Conservation (phyloP, 164 flowering plant genomes). For the Liquidambar formosana region DNA sequence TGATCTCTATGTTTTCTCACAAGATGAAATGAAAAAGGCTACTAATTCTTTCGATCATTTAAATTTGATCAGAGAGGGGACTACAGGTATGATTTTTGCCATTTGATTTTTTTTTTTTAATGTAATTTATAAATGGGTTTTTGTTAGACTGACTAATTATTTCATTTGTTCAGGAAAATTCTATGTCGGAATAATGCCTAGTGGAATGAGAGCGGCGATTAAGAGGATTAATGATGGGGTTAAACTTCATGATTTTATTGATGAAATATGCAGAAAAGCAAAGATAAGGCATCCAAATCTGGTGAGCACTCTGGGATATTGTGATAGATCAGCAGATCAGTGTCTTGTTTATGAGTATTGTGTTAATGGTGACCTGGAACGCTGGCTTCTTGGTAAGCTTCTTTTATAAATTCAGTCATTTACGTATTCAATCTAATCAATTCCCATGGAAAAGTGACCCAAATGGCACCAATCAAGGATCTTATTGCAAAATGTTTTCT, state of each 20-base stretch:
- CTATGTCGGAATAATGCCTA: conserved; percentile 26
- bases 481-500: too few species aligned
- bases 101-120: not conserved
- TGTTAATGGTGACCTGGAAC: conserved; percentile 17
- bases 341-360: conserved; percentile 34
- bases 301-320: conserved; percentile 21
- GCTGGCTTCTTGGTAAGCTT: conserved; percentile 19
- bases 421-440: too few species aligned
- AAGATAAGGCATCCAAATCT: conserved; percentile 31
- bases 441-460: too few species aligned
- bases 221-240: conserved; percentile 15
- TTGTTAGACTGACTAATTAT: not conserved
- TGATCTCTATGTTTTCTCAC: conserved; percentile 23
- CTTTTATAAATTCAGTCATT: too few species aligned
- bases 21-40: conserved; percentile 21
- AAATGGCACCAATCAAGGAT: too few species aligned
- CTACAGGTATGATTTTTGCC: conserved; percentile 8
- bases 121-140: not conserved
- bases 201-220: conserved; percentile 28
- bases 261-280: conserved; percentile 14
- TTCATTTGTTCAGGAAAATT: conserved; percentile 17
- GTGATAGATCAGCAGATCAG: conserved; percentile 18
- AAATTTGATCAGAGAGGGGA: conserved; percentile 27
- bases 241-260: conserved; percentile 12
- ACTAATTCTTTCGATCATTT: conserved; percentile 17